A percentile compares a stretch with the other conserved stretches of the same genome.
phyloP scores from a whole-genome alignment of 2,329 filamentous ascomycete genomes.

The Didymella sp. region DNA sequence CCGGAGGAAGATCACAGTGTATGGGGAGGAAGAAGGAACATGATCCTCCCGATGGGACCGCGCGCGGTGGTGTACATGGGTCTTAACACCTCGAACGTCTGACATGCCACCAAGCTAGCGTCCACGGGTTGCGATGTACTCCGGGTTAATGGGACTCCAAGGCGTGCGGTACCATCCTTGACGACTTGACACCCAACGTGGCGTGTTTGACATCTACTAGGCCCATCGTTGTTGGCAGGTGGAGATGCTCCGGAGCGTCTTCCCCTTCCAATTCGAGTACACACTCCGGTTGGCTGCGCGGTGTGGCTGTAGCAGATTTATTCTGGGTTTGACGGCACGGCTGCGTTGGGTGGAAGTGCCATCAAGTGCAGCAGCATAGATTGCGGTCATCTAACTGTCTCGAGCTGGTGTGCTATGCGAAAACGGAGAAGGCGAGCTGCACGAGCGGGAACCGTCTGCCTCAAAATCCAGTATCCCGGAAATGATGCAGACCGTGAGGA shows the following conservation, averaged over 20 bases:
- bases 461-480: not conserved
- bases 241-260: conserved; percentile 4
- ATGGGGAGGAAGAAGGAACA: conserved; percentile 7
- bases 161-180: conserved; percentile 5
- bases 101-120: conserved; percentile 1
- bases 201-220: conserved; percentile 14
- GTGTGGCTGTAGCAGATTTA: not conserved
- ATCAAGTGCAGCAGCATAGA: not conserved
- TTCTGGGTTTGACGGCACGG: conserved; percentile 5
- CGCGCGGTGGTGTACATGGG: conserved; percentile 11
- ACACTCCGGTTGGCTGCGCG: conserved; percentile 3
- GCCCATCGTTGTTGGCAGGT: conserved; percentile 15
- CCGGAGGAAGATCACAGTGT: conserved; percentile 5
- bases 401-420: not conserved
- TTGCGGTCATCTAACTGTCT: conserved; percentile 4
- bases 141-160: conserved; percentile 6
- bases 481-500: not conserved
- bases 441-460: not conserved
- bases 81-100: conserved; percentile 9
- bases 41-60: conserved; percentile 14
- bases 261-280: conserved; percentile 1
- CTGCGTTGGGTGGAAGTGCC: not conserved
- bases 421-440: conserved; percentile 10
- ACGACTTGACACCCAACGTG: conserved; percentile 19
- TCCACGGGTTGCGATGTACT: not conserved